phyloP scores from a whole-genome alignment of 75 land plant species.

The Selaginella moellendorffii region DNA sequence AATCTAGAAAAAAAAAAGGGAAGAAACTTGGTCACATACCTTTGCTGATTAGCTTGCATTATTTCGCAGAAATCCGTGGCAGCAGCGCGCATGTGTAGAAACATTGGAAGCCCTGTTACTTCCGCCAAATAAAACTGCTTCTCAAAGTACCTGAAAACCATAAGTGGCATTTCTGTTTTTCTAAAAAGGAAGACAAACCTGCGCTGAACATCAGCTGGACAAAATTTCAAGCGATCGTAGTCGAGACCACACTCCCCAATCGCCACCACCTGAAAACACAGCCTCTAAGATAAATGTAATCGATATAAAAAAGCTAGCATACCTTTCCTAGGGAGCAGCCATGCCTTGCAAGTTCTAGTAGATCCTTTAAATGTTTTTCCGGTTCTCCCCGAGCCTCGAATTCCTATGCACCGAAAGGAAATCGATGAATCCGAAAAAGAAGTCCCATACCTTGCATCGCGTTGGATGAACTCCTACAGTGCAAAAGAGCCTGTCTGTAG shows the following conservation, averaged over 20 bases:
- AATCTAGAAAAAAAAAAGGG: no score
- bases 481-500: slow-evolving; percentile 71
- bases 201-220: slow-evolving; percentile 67
- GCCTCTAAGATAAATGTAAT: no score
- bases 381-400: slow-evolving; percentile 88
- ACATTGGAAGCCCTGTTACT: slow-evolving; percentile 69
- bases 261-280: slow-evolving; percentile 70
- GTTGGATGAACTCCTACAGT: slow-evolving; percentile 99
- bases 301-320: no score
- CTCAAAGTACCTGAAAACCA: slow-evolving; percentile 96
- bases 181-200: slow-evolving; percentile 31
- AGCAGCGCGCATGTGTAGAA: slow-evolving; percentile 98
- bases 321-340: slow-evolving; percentile 87
- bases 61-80: slow-evolving; percentile 75
- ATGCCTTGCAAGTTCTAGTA: slow-evolving; percentile 57
- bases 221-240: slow-evolving; percentile 96
- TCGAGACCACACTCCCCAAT: slow-evolving; percentile 98
- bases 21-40: slow-evolving; percentile 28
- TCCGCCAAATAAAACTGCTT: slow-evolving; percentile 87
- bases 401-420: slow-evolving; percentile 35
- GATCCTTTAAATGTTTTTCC: slow-evolving; percentile 60
- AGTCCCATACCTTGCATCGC: slow-evolving; percentile 54
- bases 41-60: slow-evolving; percentile 44
- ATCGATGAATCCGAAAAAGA: no score
- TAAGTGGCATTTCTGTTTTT: no score